phyloP scores from a whole-genome alignment of 2,329 filamentous ascomycete genomes.

The Ascochyta clinopodiicola region DNA sequence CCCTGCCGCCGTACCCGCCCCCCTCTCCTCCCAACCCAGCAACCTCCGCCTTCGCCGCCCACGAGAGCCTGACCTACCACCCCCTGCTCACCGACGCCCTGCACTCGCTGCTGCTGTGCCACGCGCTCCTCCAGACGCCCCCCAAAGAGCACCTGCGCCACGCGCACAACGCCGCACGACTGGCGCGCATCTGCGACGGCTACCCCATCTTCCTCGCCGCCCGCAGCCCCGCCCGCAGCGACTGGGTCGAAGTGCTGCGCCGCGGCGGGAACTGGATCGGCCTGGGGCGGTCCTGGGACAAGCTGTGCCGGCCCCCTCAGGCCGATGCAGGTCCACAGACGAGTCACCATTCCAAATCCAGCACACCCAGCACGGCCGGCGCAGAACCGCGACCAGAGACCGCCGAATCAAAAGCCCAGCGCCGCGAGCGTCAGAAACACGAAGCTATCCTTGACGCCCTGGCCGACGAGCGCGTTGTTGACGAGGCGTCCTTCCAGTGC shows the following conservation, averaged over 20 bases:
- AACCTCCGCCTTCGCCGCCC: slow-evolving; percentile 49
- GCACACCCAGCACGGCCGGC: not conserved
- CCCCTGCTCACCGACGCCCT: slow-evolving; percentile 80
- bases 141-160: slow-evolving; percentile 78
- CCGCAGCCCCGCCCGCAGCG: slow-evolving; percentile 73
- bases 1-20: slow-evolving; percentile 71
- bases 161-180: slow-evolving; percentile 79
- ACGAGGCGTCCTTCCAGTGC: slow-evolving; percentile 69
- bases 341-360: no score
- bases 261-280: slow-evolving; percentile 73
- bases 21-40: slow-evolving; percentile 35
- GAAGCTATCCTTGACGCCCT: slow-evolving; percentile 72
- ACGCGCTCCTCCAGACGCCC: slow-evolving; percentile 80
- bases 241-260: slow-evolving; percentile 80
- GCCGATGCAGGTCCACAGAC: not conserved
- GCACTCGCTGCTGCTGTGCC: slow-evolving; percentile 78
- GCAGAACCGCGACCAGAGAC: not conserved
- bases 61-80: slow-evolving; percentile 78
- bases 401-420: slow-evolving; percentile 59
- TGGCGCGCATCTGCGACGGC: slow-evolving; percentile 76
- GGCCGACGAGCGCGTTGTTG: slow-evolving; percentile 70
- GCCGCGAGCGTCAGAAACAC: slow-evolving; percentile 65
- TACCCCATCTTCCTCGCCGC: slow-evolving; percentile 81
- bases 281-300: slow-evolving; percentile 71
- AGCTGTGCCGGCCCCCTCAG: slow-evolving; percentile 63